Evolutionary conservation across 140 eudicot genomes (phyloP).

Genomic region (Erigeron philadelphicus): DNA sequence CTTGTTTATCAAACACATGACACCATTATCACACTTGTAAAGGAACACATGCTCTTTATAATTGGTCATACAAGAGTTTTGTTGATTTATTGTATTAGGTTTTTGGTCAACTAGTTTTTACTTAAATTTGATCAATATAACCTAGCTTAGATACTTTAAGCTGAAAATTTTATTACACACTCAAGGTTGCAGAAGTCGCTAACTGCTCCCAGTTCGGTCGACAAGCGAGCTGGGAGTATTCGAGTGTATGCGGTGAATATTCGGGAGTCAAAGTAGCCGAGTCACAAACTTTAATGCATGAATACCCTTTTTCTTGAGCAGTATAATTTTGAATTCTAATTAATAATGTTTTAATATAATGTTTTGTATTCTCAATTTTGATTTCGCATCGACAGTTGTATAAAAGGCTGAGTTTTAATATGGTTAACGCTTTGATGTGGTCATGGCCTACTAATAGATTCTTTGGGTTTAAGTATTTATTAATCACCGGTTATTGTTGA

Average conservation of each 20-base stretch:
- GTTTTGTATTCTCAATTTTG: conserved; percentile 8
- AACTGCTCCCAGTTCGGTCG: no score
- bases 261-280: no score
- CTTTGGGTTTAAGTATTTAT: conserved; percentile 20
- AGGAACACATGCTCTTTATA: conserved; percentile 39
- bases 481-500: conserved; percentile 29
- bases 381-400: neutral
- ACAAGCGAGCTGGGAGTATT: no score
- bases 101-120: neutral
- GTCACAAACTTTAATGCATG: no score
- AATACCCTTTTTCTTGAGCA: no score
- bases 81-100: neutral
- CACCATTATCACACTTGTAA: conserved; percentile 42
- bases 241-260: no score
- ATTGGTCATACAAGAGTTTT: conserved; percentile 28
- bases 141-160: no score
- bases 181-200: no score
- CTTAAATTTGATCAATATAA: neutral
- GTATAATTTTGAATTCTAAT: no score
- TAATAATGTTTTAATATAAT: no score
- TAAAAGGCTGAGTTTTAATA: conserved; percentile 5
- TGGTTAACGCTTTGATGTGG: conserved; percentile 18
- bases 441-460: conserved; percentile 17
- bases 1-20: conserved; percentile 46
- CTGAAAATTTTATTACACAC: neutral